Evolutionary conservation across 345 rosid genomes (phyloP), one percentile per base, ranked within the genome.

Genomic region (Eucalyptus curtisii): DNA sequence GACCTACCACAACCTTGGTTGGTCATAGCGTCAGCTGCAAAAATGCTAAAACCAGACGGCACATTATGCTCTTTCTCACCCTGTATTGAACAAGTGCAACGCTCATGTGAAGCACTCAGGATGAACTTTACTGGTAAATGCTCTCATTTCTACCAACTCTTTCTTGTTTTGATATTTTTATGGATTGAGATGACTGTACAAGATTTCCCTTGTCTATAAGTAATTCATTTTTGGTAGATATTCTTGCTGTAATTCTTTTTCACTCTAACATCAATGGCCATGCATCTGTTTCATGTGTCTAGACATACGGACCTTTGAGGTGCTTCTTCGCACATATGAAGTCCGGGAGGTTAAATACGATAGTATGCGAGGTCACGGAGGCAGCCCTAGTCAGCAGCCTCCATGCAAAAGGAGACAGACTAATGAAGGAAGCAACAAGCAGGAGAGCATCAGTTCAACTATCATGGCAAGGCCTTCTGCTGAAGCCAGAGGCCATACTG

Each of bases 1-100:
- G 98, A 97, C 89, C 95, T 96, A 68, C 98, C 99, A 4, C 97
- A 96, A 87, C 99, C 99, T 85, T 96, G 97, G 99, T 89, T 96
- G 33, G 95, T 97, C 5, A 93, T 95, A 91, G 93, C 95, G 86
- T 98, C 96, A 11, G 98, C 97, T 37, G 95, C 90, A 16, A 95
- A 95, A 91, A 97, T 96, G 98, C 91, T 98, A 91, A 98, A 94
- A 92, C 93, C 92, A 88, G 99, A 97, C 90, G 98, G 96, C 82
- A 88, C 94, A 84, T 64, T 97, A 59, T 98, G 99, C 90, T 96
- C 99, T 47, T 98, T 98, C 93, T 97, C 99, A 40, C 99, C 99
- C 19, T 98, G 99, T 92, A 96, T 97, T 68, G 99, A 98, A 91
- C 98, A 98, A 95, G 99, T 95, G 87, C 98, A 98, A 86, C 96